Percentiles rank a stretch among this genome's conserved stretches.
phyloP scores from a whole-genome alignment of 176 grass and related monocot species.

The Puya raimondii region DNA sequence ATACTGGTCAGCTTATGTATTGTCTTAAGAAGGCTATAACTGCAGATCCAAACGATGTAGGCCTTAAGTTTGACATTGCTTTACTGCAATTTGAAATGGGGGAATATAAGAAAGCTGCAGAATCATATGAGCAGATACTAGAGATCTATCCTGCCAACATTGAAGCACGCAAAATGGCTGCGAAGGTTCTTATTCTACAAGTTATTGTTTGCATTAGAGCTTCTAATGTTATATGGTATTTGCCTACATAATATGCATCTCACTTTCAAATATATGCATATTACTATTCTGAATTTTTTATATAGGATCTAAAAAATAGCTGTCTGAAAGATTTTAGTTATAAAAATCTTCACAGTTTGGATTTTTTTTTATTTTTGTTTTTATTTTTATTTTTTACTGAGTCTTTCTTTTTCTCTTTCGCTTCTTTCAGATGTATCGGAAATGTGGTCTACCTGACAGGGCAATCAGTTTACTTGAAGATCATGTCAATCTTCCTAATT shows the following conservation, averaged over 20 bases:
- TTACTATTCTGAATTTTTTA: neutral
- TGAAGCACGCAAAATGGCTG: constrained; percentile 50
- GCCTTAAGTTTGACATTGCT: constrained; percentile 63
- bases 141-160: constrained; percentile 33
- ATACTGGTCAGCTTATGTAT: constrained; percentile 55
- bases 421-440: constrained; percentile 74
- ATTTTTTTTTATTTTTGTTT: neutral
- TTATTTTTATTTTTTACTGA: constrained; percentile 1
- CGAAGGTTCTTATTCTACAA: constrained; percentile 35
- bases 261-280: neutral
- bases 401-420: constrained; percentile 1
- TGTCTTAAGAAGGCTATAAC: constrained; percentile 75
- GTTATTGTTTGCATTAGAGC: neutral
- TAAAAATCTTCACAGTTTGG: neutral
- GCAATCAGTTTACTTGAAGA: constrained; percentile 79
- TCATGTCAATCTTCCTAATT: constrained; percentile 24
- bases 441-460: constrained; percentile 51
- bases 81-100: constrained; percentile 41
- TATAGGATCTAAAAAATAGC: neutral
- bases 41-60: constrained; percentile 77
- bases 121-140: constrained; percentile 78
- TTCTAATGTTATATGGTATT: neutral
- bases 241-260: neutral
- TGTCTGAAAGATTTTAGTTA: no score
- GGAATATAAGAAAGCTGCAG: constrained; percentile 67